These are phyloP conservation scores for Acanthamoeba culbertsoni DNA, from an alignment of 208 protist species.

Conservation along the genomic window DNA sequence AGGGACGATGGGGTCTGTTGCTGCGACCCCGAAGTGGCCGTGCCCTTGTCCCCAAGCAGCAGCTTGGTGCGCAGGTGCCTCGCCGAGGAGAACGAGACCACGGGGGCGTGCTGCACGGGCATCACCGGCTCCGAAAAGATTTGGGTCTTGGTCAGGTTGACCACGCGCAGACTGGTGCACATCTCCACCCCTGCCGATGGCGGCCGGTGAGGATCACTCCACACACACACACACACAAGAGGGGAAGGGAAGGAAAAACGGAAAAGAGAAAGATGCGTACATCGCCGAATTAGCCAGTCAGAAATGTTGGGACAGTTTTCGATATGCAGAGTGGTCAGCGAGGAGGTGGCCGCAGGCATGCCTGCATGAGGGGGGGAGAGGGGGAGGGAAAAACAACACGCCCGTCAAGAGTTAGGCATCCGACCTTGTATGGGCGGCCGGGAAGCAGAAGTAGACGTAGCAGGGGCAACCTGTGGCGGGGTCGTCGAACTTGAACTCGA, in stretches of 20 bases:
- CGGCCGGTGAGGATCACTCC: too few species aligned
- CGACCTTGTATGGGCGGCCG: background rate
- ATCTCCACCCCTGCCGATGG: background rate
- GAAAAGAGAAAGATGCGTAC: background rate
- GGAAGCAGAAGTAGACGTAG: background rate
- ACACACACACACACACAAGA: background rate
- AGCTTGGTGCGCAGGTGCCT: background rate
- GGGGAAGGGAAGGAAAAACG: background rate
- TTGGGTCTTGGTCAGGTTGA: slow-evolving; percentile 3
- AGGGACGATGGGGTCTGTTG: background rate
- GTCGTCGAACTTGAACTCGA: slow-evolving; percentile 52
- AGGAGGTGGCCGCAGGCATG: background rate
- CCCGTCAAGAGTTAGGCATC: background rate
- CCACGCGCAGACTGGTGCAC: background rate
- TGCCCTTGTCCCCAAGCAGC: background rate
- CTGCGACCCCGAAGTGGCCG: background rate
- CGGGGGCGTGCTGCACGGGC: background rate
- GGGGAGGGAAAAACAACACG: too few species aligned
- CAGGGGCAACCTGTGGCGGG: background rate
- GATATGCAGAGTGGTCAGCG: background rate
- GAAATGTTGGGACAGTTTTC: slow-evolving; percentile 4
- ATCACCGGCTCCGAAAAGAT: background rate
- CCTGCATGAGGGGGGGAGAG: too few species aligned
- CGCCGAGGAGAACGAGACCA: background rate
- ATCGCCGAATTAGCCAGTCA: background rate